A percentile compares a stretch with the other conserved stretches of the same genome.
phyloP scores from a whole-genome alignment of 805 yeast species.

The Candida dajiaensis region DNA sequence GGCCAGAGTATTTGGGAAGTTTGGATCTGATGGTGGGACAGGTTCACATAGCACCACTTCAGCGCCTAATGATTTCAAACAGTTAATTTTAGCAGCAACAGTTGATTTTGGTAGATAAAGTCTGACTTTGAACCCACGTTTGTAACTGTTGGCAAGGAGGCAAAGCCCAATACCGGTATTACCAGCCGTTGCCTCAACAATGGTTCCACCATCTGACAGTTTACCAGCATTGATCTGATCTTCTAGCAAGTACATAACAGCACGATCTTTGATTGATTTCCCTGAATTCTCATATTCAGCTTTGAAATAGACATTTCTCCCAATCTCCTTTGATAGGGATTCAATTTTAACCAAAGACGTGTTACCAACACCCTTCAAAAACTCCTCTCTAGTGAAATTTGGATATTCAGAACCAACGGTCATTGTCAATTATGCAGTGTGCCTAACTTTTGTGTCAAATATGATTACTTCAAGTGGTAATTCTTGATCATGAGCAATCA shows the following conservation, averaged over 20 bases:
- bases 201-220: constrained; percentile 57
- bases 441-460: neutral
- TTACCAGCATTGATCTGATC: constrained; percentile 49
- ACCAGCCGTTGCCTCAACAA: constrained; percentile 81
- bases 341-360: constrained; percentile 65
- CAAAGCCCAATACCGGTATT: constrained; percentile 83
- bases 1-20: constrained; percentile 27
- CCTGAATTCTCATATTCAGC: constrained; percentile 73
- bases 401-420: constrained; percentile 9
- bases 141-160: constrained; percentile 40
- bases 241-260: constrained; percentile 63
- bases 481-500: neutral
- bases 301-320: constrained; percentile 69
- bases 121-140: constrained; percentile 40
- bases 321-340: constrained; percentile 56
- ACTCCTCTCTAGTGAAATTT: constrained; percentile 14
- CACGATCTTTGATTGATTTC: constrained; percentile 79
- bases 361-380: constrained; percentile 43
- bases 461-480: neutral
- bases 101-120: constrained; percentile 81
- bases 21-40: constrained; percentile 52
- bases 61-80: constrained; percentile 61
- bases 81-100: constrained; percentile 56
- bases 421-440: neutral
- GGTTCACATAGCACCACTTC: constrained; percentile 55